phyloP scores from a whole-genome alignment of 106 monocot species.

The Dioscorea dumetorum region DNA sequence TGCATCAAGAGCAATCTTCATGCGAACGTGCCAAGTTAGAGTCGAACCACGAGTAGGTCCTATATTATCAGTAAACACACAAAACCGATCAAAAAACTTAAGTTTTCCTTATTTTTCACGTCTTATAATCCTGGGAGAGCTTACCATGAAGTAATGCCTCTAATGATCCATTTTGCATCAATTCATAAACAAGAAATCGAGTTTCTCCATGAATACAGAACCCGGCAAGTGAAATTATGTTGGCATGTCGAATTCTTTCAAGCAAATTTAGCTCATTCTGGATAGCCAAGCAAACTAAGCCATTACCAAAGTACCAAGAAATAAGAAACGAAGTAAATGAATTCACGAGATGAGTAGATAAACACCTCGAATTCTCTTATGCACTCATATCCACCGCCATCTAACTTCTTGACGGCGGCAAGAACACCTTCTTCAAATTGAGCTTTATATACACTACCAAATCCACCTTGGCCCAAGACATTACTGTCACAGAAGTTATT shows the following conservation, averaged over 20 bases:
- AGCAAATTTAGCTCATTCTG: constrained; percentile 90
- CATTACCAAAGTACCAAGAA: background rate
- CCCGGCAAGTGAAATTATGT: constrained; percentile 82
- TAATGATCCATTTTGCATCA: constrained; percentile 85
- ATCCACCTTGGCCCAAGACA: constrained; percentile 57
- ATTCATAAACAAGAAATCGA: constrained; percentile 76
- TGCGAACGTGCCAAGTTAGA: constrained; percentile 79
- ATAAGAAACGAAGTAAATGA: background rate
- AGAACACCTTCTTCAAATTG: constrained; percentile 34
- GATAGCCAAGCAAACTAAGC: background rate
- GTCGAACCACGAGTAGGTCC: constrained; percentile 62
- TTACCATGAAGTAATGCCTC: constrained; percentile 82
- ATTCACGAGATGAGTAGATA: background rate
- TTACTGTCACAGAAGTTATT: constrained; percentile 68
- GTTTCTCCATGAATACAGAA: constrained; percentile 53
- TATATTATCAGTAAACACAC: constrained; percentile 5
- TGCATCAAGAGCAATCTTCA: constrained; percentile 94
- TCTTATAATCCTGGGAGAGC: background rate
- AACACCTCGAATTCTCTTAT: constrained; percentile 79
- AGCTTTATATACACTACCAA: constrained; percentile 70
- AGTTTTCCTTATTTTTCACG: too few relatives aligned
- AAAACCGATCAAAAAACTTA: too few relatives aligned
- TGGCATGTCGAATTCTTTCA: constrained; percentile 72
- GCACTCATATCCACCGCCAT: constrained; percentile 32
- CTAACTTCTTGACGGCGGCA: constrained; percentile 81